These are phyloP conservation scores for Rhodomyrtus tomentosa DNA, from an alignment of 345 rosid species.

Conservation along the genomic window DNA sequence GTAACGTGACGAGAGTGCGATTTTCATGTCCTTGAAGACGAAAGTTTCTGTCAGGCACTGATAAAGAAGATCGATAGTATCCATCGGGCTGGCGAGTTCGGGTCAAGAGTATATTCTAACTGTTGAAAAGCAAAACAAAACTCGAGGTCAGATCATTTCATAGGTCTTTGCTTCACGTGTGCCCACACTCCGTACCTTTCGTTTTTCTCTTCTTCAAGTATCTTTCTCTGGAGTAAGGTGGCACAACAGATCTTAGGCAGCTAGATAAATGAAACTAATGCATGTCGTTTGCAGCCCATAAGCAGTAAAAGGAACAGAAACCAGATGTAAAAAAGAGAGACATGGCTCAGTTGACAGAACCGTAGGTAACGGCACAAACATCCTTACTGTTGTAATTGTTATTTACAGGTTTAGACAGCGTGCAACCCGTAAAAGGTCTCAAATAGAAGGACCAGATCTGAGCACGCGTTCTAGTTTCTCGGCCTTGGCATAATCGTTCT, in stretches of 20 bases:
- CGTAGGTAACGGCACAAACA: not conserved
- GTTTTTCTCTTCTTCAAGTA: not conserved
- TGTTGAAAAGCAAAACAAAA: not conserved
- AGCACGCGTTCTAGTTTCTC: slow-evolving; percentile 86
- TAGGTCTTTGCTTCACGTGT: not conserved
- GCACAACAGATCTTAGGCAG: not conserved
- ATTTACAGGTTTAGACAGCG: slow-evolving; percentile 27
- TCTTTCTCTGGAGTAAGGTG: not conserved
- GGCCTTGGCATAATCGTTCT: slow-evolving; percentile 78
- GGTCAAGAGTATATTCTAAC: not conserved
- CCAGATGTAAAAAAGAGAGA: not conserved
- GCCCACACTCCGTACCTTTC: not conserved
- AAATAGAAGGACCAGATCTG: slow-evolving; percentile 64
- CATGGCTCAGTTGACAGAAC: not conserved
- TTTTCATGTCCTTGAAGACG: not conserved
- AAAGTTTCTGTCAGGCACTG: not conserved
- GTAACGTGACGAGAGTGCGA: not conserved
- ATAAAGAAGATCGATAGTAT: not conserved
- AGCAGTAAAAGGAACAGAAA: not conserved
- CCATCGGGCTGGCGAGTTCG: not conserved
- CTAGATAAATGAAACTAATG: not conserved
- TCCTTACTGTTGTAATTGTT: not conserved
- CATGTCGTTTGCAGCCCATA: not conserved
- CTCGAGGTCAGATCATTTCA: not conserved
- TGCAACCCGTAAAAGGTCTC: not conserved